Evolutionary conservation across 805 yeast species (phyloP).

Genomic region (Wickerhamiella spandovensis): DNA sequence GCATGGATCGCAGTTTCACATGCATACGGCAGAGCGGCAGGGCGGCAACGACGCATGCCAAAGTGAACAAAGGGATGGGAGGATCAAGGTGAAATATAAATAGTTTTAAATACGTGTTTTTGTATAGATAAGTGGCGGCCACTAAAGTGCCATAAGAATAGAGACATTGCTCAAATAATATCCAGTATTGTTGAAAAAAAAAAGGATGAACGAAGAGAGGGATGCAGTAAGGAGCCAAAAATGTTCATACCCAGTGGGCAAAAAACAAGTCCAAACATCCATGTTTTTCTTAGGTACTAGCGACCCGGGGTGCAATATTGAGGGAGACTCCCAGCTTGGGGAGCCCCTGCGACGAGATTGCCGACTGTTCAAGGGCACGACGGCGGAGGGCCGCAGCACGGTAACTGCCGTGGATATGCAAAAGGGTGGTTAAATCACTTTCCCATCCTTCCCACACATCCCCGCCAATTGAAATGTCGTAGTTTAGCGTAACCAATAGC

Average conservation of each 20-base stretch:
- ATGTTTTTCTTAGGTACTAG: neutral
- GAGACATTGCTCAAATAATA: too few species aligned
- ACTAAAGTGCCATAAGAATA: too few species aligned
- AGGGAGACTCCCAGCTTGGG: neutral
- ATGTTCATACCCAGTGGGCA: too few species aligned
- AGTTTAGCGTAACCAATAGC: conserved; percentile 48
- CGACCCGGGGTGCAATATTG: neutral
- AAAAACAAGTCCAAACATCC: too few species aligned
- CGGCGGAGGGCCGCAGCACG: neutral
- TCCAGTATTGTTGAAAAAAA: neutral
- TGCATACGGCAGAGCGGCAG: too few species aligned
- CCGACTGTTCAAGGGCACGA: neutral
- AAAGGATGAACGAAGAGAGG: too few species aligned
- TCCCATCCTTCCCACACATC: conserved; percentile 22
- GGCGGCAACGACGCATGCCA: too few species aligned
- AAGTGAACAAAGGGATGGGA: neutral
- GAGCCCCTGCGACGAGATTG: neutral
- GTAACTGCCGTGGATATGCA: conserved; percentile 1
- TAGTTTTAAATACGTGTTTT: neutral
- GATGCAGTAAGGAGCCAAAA: too few species aligned
- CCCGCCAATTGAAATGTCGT: conserved; percentile 35
- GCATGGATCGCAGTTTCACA: neutral
- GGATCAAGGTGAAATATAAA: neutral
- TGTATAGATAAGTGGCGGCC: neutral
- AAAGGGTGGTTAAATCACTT: neutral